Evolutionary conservation across 768 basidiomycete genomes (phyloP), one percentile per base, ranked within the genome.

Genomic region (Macrolepiota fuliginosa): DNA sequence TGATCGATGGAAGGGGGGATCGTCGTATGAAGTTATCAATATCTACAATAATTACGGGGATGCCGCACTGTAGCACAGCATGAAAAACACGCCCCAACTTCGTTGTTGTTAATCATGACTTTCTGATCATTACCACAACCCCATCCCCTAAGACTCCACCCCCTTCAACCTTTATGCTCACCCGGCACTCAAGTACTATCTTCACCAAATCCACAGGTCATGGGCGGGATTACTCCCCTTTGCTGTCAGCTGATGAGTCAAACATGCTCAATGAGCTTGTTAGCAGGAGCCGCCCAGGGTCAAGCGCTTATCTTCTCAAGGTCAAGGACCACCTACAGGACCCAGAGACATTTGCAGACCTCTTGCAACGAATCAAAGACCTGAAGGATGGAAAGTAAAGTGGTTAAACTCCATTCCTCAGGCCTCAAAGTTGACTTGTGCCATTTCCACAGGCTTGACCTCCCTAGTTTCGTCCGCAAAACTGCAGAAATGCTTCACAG

Each of bases 271-370:
- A 58, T 24, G 46, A 39, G 24, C 50, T 58, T 17, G 36, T 29
- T 9, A 2, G 24, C 46, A n/a, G 37, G 13, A 58, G 57, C 36
- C 37, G 47, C 13, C 13, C 17, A 19, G 57, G 46, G 12, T 32
- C 49, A 7, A 58, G 57, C 37, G 36, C 35, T 37, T 58, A 51
- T 50, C 50, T 58, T 27, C 49, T 49, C 10, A 58, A 40, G 57
- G 24, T 58, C 27, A 39, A 40, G 36, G 57, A 39, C 10, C 57
- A 50, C 37, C 46, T 58, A 22, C 49, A 40, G 13, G 19, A 54
- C 10, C 22, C 57, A 51, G 47, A 36, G 47, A 7, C 24, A n/a
- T 58, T 51, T 36, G 6, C 35, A 29, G 58, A 53, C 19, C 25
- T 60, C 27, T 45, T 60, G 40, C 12, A 15, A 0, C 40, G 7